These are phyloP conservation scores for Talaromyces nanjingensis DNA, from an alignment of 495 filamentous ascomycete species.

Conservation along the genomic window DNA sequence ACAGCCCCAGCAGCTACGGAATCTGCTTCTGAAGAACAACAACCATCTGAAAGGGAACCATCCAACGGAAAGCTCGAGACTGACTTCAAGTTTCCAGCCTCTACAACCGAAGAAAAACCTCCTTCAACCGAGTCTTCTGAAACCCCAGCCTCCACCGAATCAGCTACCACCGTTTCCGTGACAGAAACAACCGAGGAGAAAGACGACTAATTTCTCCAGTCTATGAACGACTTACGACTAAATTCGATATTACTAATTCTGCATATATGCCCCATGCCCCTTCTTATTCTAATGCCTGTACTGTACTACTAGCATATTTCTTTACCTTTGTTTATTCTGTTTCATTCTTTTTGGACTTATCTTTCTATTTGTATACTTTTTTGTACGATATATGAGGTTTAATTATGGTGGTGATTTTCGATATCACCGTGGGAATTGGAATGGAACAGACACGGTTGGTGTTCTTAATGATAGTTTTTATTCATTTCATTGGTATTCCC, in stretches of 20 bases:
- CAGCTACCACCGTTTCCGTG: not conserved
- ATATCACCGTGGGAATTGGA: not conserved
- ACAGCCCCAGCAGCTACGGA: not conserved
- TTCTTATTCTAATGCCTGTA: not conserved
- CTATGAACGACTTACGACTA: constrained; percentile 2
- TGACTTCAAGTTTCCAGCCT: not conserved
- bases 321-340: not conserved
- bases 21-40: not conserved
- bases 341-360: not conserved
- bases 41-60: not conserved
- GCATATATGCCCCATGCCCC: not conserved
- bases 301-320: constrained; percentile 2
- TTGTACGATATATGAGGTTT: constrained; percentile 1
- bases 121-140: not conserved
- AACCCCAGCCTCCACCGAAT: not conserved
- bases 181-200: constrained; percentile 1
- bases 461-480: not conserved
- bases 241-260: not conserved
- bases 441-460: not conserved
- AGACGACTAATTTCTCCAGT: not conserved
- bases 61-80: not conserved
- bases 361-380: not conserved
- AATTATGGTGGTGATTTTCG: not conserved
- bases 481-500: not conserved
- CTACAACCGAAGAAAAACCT: not conserved